Evolutionary conservation across 164 flowering plant genomes (phyloP), one percentile per base, ranked within the genome.

Genomic region (Saururus chinensis): DNA sequence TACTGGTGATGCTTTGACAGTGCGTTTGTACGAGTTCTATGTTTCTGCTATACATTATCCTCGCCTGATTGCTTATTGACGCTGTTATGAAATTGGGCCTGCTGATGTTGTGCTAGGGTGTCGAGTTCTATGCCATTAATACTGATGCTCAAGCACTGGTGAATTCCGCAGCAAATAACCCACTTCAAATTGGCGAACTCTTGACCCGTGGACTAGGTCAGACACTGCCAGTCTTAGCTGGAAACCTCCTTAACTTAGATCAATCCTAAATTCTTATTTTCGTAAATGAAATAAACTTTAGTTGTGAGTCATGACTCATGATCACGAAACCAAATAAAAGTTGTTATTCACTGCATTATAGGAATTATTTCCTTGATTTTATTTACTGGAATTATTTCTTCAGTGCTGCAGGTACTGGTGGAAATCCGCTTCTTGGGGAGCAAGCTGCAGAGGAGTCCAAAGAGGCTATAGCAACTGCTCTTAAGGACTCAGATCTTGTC

Each of bases 141-240:
- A 91, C 98, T 9, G 96, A 95, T 78, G 61, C 96, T 10, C 98
- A 91, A 67, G 92, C 97, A 1, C 75, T 95, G 9, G 25, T 86
- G 51, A 89, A 84, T 68, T 95, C 99, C 57, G 77, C 87, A 9
- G 98, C 99, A 19, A 68, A 80, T 70, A 78, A 89, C 73, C 96
- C 99, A 10, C 77, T 89, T 62, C 92, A 91, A 73, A 95, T 95
- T 79, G 98, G 99, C 71, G 96, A 95, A 75, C 87, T 95, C 70
- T 74, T 95, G 76, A 95, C 98, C 53, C 99, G 98, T 66, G 99
- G 99, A 69, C 76, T 95, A 79, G 99, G 98, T 95, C 70, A 52
- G 84, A 54, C 37, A 61, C 67, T 74, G 64, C 72, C 56, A 13
- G 17, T 58, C 37, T 57, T 19, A 12, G 17, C 19, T 13, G 57